Base-by-base conservation (phyloP, 2,329 filamentous ascomycete genomes). In the Torrubiella hemipterigena region DNA sequence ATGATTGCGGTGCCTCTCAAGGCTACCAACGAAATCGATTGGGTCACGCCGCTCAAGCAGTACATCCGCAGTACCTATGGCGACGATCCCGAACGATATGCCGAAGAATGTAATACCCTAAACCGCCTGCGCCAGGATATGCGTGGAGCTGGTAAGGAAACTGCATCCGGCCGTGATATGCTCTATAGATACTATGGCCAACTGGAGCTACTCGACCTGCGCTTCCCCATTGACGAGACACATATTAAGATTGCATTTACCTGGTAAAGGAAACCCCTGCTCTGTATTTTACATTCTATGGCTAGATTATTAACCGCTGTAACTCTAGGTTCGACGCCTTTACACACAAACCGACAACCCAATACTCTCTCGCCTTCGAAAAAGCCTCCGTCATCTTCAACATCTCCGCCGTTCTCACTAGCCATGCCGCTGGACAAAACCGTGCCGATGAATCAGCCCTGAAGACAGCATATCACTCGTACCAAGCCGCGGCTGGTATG, bases 321-420 rank as follows among this genome's bases (percentile, higher is more conserved):
- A 23, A 15, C 22, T 27, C 4, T 49, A 94, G 86, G 86, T 96
- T 93, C 60, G 91, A 98, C 56, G 91, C 93, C n/a, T 98, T 98
- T 54, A 98, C 91, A 27, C 87, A 94, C 55, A 95, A 96, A 51
- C 73, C 86, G n/a, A 98, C 91, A 5, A 78, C 87, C 4, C 91
- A 98, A 55, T 95, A 93, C 61, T 95, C 87, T 7, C 69, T 98
- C 29, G 91, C 91, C 29, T 98, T 93, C 54, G 91, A 98, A 56
- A 98, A 98, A 54, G 91, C 91, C 11, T 96, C 89, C 46, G 93
- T 98, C 51, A 95, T 98, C 48, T 98, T 98, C 69, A 98, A 98
- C 58, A 98, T 98, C 43, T 93, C 89, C 22, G 89, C 91, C 43
- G 87, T 96, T 17, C 69, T 98, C 14, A 96, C 89, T 32, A 95